Conservation (phyloP, 2,329 filamentous ascomycete species). For the Botrytis pseudocinerea region DNA sequence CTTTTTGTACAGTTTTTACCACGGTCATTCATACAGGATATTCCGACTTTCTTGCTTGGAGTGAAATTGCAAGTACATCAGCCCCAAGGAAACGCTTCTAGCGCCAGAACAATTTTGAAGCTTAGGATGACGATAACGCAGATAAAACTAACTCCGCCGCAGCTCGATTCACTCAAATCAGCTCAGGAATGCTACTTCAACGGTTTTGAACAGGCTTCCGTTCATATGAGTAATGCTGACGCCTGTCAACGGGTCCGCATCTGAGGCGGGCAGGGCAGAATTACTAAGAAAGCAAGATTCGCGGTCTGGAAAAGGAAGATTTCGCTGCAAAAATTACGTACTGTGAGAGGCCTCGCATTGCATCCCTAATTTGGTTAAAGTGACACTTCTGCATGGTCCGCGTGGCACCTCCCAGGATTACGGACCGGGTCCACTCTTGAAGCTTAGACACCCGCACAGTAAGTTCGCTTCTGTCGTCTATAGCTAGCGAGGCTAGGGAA, state of each 20-base stretch:
- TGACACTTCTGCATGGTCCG: background rate
- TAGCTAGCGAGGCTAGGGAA: background rate
- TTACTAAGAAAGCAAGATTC: background rate
- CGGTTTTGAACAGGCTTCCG: background rate
- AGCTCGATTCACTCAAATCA: background rate
- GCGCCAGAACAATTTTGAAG: background rate
- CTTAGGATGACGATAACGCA: background rate
- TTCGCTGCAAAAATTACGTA: background rate
- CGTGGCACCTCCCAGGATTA: background rate
- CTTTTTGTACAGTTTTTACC: background rate
- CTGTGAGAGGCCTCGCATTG: constrained; percentile 2
- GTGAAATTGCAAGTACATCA: background rate
- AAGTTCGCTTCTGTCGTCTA: background rate
- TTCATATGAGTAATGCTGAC: background rate
- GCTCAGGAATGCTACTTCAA: background rate
- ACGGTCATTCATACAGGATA: background rate
- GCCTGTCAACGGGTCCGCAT: background rate
- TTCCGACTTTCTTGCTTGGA: background rate
- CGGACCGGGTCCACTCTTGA: background rate
- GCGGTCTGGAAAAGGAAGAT: background rate
- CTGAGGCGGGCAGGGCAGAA: background rate
- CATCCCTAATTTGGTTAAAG: background rate
- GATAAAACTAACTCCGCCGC: background rate
- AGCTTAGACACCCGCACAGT: background rate
- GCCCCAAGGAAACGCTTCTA: background rate